Conservation (phyloP, 352 stramenopile genomes). For the Globisporangium echinulatum region DNA sequence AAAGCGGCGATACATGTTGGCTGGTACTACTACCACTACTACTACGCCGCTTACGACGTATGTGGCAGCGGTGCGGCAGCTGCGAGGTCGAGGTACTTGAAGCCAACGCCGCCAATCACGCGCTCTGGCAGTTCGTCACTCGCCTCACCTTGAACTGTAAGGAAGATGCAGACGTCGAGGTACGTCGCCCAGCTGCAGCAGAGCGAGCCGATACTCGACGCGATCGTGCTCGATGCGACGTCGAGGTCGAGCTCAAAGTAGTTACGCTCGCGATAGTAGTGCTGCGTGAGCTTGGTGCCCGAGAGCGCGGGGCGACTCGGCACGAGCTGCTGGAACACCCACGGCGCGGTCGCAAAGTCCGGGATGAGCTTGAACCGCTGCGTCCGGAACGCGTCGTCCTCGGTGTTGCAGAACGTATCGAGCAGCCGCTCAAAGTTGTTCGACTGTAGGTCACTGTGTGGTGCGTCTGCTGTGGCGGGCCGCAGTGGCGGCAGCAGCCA, state of each 20-base stretch:
- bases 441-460: constrained; percentile 10
- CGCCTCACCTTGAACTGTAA: constrained; percentile 68
- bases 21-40: neutral
- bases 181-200: constrained; percentile 70
- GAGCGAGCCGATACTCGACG: constrained; percentile 71
- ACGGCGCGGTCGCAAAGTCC: constrained; percentile 77
- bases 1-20: neutral
- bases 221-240: constrained; percentile 68
- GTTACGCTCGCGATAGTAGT: constrained; percentile 70
- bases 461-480: constrained; percentile 6
- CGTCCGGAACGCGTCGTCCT: constrained; percentile 50
- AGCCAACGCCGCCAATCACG: constrained; percentile 48
- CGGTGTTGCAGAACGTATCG: constrained; percentile 40
- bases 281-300: constrained; percentile 83
- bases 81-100: constrained; percentile 59
- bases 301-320: constrained; percentile 80
- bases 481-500: constrained; percentile 43
- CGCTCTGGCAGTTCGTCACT: constrained; percentile 71
- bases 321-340: constrained; percentile 75
- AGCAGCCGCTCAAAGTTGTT: constrained; percentile 55
- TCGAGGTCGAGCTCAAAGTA: constrained; percentile 88
- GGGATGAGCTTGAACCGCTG: constrained; percentile 88
- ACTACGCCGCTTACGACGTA: neutral
- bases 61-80: constrained; percentile 26
- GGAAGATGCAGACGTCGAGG: constrained; percentile 75